Percentiles rank a stretch among this genome's conserved stretches.
These are phyloP conservation scores for Phytophthora megakarya DNA, from an alignment of 352 stramenopile species.

Conservation along the genomic window DNA sequence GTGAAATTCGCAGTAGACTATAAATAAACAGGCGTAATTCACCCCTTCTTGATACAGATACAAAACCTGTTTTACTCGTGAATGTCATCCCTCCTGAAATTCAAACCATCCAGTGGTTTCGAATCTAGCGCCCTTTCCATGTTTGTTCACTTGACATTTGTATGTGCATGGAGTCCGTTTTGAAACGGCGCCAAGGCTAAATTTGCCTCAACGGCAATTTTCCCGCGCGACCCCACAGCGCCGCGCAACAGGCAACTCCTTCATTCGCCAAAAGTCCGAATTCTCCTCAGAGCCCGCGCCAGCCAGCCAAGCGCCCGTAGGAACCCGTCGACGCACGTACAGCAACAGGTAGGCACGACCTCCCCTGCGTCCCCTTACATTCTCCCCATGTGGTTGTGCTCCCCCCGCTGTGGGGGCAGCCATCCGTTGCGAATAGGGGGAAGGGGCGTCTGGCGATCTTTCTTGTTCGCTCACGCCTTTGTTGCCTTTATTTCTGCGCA, in stretches of 20 bases:
- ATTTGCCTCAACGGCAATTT: constrained; percentile 40
- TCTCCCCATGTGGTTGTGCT: background rate
- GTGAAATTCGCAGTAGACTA: constrained; percentile 19
- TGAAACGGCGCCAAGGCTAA: constrained; percentile 29
- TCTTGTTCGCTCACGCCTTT: constrained; percentile 17
- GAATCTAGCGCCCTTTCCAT: constrained; percentile 11
- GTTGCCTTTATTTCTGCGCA: constrained; percentile 10
- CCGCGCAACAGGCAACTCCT: constrained; percentile 42
- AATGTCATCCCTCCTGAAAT: constrained; percentile 24
- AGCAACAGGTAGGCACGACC: constrained; percentile 45
- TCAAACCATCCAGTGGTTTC: constrained; percentile 38
- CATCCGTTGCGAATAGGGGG: constrained; percentile 33
- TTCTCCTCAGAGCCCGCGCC: constrained; percentile 72
- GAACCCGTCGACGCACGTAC: constrained; percentile 38
- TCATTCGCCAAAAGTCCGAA: constrained; percentile 89
- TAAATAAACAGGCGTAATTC: constrained; percentile 21
- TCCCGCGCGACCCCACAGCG: constrained; percentile 25
- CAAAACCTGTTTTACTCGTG: background rate
- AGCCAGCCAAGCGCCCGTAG: constrained; percentile 70
- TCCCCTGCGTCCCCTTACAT: background rate
- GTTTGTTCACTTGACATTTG: constrained; percentile 7
- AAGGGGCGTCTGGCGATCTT: constrained; percentile 27
- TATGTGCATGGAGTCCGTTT: constrained; percentile 34
- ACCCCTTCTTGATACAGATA: constrained; percentile 2
- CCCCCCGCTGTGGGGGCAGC: background rate